Percentiles rank a stretch among this genome's conserved stretches.
Conservation (phyloP, 768 basidiomycete genomes). For the Ramaria sp. region DNA sequence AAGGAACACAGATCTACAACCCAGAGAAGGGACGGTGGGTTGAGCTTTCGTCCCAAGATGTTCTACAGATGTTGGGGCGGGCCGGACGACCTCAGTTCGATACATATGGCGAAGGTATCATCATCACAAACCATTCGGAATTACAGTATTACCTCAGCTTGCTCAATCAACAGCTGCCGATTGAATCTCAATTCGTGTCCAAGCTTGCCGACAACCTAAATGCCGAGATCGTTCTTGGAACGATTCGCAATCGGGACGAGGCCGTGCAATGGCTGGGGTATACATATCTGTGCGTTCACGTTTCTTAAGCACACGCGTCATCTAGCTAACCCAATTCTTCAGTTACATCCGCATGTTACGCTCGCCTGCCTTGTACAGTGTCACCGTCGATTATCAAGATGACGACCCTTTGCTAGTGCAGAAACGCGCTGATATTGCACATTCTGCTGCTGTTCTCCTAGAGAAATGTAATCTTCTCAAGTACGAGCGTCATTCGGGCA, state of each 20-base stretch:
- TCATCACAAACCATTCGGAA: constrained; percentile 96
- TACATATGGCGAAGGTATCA: constrained; percentile 93
- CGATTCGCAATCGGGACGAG: constrained; percentile 89
- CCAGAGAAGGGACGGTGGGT: constrained; percentile 98
- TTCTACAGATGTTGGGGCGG: constrained; percentile 96
- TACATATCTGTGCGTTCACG: constrained; percentile 69
- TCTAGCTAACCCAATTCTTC: constrained; percentile 10
- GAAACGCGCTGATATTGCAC: constrained; percentile 88
- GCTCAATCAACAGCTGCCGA: constrained; percentile 95
- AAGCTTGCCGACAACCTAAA: constrained; percentile 93
- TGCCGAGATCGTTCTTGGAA: constrained; percentile 93
- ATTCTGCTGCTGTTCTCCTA: constrained; percentile 84
- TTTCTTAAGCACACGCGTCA: constrained; percentile 1
- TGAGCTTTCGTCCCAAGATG: constrained; percentile 90
- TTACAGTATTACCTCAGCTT: constrained; percentile 93
- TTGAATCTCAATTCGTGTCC: constrained; percentile 89
- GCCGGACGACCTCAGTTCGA: constrained; percentile 97
- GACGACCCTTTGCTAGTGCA: constrained; percentile 77
- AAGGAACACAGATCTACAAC: constrained; percentile 99
- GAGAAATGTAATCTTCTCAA: constrained; percentile 94
- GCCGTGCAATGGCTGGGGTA: constrained; percentile 97
- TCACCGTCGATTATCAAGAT: constrained; percentile 84
- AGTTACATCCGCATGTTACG: constrained; percentile 95
- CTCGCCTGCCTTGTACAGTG: constrained; percentile 77
- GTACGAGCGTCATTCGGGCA: constrained; percentile 80